These are phyloP conservation scores for Tetratostichococcus sp. DNA, from an alignment of 139 green algal species.

Conservation along the genomic window DNA sequence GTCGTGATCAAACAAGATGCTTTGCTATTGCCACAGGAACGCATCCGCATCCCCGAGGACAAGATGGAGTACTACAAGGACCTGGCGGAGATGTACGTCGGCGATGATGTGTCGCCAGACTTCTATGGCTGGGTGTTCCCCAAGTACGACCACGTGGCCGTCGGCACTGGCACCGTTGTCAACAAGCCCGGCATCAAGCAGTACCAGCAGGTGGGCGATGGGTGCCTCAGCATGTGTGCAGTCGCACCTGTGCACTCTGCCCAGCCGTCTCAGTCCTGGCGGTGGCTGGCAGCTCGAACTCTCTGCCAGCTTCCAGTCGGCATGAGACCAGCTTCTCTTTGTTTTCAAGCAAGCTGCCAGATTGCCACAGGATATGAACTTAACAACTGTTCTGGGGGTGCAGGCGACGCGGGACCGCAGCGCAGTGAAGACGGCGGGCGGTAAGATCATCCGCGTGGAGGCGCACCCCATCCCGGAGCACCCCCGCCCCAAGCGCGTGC, in stretches of 20 bases:
- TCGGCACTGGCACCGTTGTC: constrained; percentile 97
- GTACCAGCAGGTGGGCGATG: constrained; percentile 92
- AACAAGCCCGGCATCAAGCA: constrained; percentile 99
- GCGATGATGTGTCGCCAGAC: constrained; percentile 98
- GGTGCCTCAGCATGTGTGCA: constrained; percentile 65
- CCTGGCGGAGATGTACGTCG: constrained; percentile 99
- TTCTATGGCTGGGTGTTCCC: constrained; percentile 99
- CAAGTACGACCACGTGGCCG: constrained; percentile 99
- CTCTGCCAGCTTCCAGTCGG: no score
- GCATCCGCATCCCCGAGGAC: constrained; percentile 94
- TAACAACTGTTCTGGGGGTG: not conserved
- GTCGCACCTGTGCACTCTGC: no score
- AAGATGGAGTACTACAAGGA: constrained; percentile 99
- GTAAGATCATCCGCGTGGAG: constrained; percentile 98
- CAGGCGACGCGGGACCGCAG: constrained; percentile 40
- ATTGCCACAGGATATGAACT: no score
- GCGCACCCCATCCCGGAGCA: constrained; percentile 98
- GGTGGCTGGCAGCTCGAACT: no score
- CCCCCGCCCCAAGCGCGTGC: constrained; percentile 76
- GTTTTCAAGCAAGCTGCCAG: no score
- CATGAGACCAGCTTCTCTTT: no score
- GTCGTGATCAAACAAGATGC: no score
- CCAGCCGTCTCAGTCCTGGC: no score
- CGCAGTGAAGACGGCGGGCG: constrained; percentile 87
- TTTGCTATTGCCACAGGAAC: constrained; percentile 66